phyloP scores from a whole-genome alignment of 441 rosid genomes.

The Biscutella laevigata region DNA sequence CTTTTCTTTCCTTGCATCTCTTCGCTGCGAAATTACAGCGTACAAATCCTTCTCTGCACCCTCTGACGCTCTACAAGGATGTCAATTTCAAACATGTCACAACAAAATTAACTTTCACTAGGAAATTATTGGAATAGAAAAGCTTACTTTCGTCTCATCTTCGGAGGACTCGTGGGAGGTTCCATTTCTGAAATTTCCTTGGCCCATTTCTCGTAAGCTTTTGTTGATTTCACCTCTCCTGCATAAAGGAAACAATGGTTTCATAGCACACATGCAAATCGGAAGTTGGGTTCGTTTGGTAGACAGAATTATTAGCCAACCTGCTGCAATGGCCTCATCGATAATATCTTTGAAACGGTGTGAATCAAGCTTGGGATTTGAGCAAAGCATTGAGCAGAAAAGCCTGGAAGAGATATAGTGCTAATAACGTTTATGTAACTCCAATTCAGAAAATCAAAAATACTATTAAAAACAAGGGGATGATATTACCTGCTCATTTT shows the following conservation, averaged over 20 bases:
- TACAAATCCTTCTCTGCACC: constrained; percentile 46
- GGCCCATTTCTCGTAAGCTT: constrained; percentile 76
- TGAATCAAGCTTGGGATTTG: constrained; percentile 84
- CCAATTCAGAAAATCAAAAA: background rate
- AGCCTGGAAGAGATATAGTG: constrained; percentile 34
- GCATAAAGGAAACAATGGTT: background rate
- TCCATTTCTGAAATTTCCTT: constrained; percentile 50
- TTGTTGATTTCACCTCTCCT: constrained; percentile 70
- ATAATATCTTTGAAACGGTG: constrained; percentile 75
- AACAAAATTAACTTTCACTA: background rate
- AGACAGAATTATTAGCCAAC: constrained; percentile 25
- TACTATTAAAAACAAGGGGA: constrained; percentile 2
- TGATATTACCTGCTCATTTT: constrained; percentile 55
- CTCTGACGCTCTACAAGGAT: constrained; percentile 30
- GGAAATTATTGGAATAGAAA: background rate
- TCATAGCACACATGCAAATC: background rate
- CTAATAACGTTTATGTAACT: background rate
- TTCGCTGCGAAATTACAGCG: constrained; percentile 53
- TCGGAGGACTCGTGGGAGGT: constrained; percentile 62
- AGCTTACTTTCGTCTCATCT: constrained; percentile 48
- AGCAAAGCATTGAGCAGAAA: constrained; percentile 90
- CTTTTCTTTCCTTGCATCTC: constrained; percentile 49
- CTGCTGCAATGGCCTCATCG: constrained; percentile 61
- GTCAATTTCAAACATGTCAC: background rate
- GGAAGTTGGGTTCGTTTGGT: background rate